phyloP scores from a whole-genome alignment of 2,329 filamentous ascomycete genomes.

The Colletotrichum simmondsii region DNA sequence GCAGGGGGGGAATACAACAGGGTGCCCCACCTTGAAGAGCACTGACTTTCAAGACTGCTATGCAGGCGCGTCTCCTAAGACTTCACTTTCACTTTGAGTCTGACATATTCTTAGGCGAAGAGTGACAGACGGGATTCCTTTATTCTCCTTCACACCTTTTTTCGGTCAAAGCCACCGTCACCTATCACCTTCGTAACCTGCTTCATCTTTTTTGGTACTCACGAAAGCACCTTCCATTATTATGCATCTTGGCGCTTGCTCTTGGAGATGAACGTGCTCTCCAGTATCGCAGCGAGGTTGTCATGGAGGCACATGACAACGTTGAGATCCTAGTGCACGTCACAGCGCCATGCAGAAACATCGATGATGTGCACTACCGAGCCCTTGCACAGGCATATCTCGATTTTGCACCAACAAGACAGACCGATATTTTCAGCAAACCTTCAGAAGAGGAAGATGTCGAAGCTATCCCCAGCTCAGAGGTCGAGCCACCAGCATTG shows the following conservation, averaged over 20 bases:
- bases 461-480: conserved; percentile 14
- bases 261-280: conserved; percentile 13
- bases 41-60: conserved; percentile 25
- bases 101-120: background rate
- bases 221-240: background rate
- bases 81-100: background rate
- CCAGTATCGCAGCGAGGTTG: background rate
- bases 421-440: conserved; percentile 19
- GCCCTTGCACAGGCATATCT: conserved; percentile 62
- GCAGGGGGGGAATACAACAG: background rate
- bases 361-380: conserved; percentile 61
- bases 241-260: background rate
- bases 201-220: background rate
- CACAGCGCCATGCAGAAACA: conserved; percentile 58
- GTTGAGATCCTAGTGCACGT: conserved; percentile 68
- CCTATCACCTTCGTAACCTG: too few species aligned
- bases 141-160: background rate
- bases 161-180: background rate
- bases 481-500: conserved; percentile 3
- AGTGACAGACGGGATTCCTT: background rate
- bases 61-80: background rate
- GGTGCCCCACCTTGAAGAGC: conserved; percentile 23
- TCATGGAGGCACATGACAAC: conserved; percentile 39
- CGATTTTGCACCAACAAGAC: conserved; percentile 52
- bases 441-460: background rate